Base-by-base conservation (phyloP, 305 asterid species). In the Coffea humblotiana region DNA sequence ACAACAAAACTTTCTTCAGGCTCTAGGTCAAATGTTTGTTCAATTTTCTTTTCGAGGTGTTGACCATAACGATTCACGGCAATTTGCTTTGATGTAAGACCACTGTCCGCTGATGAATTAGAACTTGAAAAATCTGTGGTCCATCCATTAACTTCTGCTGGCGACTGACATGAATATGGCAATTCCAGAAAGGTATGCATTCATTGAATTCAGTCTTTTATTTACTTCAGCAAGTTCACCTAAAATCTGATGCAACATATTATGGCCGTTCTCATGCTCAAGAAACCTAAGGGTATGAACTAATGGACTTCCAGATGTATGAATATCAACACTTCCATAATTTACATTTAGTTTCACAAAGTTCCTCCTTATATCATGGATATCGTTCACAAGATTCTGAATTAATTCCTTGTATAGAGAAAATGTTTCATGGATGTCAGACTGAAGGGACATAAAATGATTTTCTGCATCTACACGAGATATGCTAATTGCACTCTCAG, bases 211-310 rank as follows among this genome's bases (percentile, higher is more conserved):
- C 88, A 89, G 73, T 74, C 84, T 83, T 16, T 79, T 81, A 47
- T 84, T 85, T 80, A 85, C 77, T 82, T 82, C 79, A 48, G 76
- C 79, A 76, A 90, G 89, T 84, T 87, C 90, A 79, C 83, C 81
- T 78, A 79, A 71, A 61, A 86, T 76, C 64, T 78, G 79, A 75
- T 79, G 85, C 77, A 88, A 81, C 75, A 81, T 77, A 70, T 60
- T 78, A 48, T 82, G 78, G 85, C 86, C 83, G 72, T 79, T 82
- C 72, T 80, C 84, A 52, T 82, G 82, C 82, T 54, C 48, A 71
- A 76, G 63, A 77, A 76, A 52, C 64, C 70, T 78, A 74, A 8
- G 14, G 52, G 81, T 77, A 79, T 67, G 73, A 68, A 73, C 35
- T 60, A 67, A 79, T 77, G 85, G 79, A 79, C 75, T 78, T 67